A percentile compares a stretch with the other conserved stretches of the same genome.
Conservation (phyloP, 495 filamentous ascomycete genomes). For the Aspergillus sclerotiicarbonarius region DNA sequence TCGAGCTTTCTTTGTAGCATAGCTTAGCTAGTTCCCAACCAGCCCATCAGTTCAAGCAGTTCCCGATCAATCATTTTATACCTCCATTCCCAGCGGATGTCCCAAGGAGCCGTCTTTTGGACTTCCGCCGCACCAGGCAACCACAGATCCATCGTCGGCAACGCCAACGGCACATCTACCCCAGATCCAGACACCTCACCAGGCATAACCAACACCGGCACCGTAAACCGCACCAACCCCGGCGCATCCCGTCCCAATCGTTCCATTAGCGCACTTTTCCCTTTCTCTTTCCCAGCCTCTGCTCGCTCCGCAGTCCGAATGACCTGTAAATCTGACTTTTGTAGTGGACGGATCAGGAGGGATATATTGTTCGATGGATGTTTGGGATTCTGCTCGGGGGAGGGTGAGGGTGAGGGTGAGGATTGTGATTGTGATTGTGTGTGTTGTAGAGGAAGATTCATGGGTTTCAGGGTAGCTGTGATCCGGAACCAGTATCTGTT, state of each 20-base stretch:
- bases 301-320: not conserved
- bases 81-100: constrained; percentile 42
- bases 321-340: not conserved
- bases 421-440: not conserved
- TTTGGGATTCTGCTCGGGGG: not conserved
- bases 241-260: constrained; percentile 27
- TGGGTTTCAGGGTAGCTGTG: constrained; percentile 14
- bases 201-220: constrained; percentile 33
- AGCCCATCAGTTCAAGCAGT: constrained; percentile 35
- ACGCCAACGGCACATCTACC: constrained; percentile 23
- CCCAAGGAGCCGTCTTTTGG: constrained; percentile 7
- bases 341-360: not conserved
- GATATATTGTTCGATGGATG: no score
- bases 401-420: not conserved
- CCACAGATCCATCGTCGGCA: constrained; percentile 31
- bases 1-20: constrained; percentile 28
- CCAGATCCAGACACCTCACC: not conserved
- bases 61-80: constrained; percentile 45
- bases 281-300: not conserved
- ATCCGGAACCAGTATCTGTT: constrained; percentile 79
- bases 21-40: constrained; percentile 17
- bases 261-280: constrained; percentile 6
- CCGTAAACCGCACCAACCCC: constrained; percentile 33
- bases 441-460: not conserved
- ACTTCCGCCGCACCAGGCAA: constrained; percentile 9